phyloP scores from a whole-genome alignment of 352 stramenopile species.

The Phytophthora europaea region DNA sequence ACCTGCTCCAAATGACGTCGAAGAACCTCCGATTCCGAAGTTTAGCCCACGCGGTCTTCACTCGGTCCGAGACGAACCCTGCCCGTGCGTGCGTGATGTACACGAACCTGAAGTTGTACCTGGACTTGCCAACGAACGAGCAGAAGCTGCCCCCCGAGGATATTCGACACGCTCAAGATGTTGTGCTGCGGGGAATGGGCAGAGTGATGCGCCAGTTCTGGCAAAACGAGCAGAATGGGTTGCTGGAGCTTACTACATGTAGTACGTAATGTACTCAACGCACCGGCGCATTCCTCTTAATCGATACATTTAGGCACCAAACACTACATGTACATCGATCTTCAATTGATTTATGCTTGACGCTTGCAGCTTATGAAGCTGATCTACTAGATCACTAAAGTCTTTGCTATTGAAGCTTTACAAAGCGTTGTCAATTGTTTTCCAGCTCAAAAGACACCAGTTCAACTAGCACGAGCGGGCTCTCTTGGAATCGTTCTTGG shows the following conservation, averaged over 20 bases:
- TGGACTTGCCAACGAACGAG: constrained; percentile 8
- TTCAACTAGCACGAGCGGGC: too few species aligned
- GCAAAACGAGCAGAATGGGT: constrained; percentile 21
- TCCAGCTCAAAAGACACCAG: too few species aligned
- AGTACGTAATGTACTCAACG: neutral
- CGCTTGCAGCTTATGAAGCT: too few species aligned
- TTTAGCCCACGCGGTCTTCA: constrained; percentile 13
- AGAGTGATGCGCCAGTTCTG: constrained; percentile 26
- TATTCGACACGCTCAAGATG: constrained; percentile 20
- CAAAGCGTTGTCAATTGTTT: too few species aligned
- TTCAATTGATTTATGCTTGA: too few species aligned
- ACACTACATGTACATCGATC: too few species aligned
- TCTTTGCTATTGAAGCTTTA: too few species aligned
- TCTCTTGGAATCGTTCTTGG: too few species aligned
- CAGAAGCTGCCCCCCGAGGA: constrained; percentile 1
- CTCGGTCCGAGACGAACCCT: constrained; percentile 10
- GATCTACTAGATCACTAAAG: too few species aligned
- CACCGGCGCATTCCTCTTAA: too few species aligned
- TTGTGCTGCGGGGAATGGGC: constrained; percentile 11
- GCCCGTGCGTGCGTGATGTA: constrained; percentile 16
- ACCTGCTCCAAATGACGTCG: constrained; percentile 22
- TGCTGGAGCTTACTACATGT: constrained; percentile 21
- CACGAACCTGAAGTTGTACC: constrained; percentile 18
- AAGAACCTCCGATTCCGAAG: constrained; percentile 18
- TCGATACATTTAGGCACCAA: too few species aligned